A percentile compares a stretch with the other conserved stretches of the same genome.
phyloP scores from a whole-genome alignment of 2,329 filamentous ascomycete genomes.

The Cladobotryum mycophilum region DNA sequence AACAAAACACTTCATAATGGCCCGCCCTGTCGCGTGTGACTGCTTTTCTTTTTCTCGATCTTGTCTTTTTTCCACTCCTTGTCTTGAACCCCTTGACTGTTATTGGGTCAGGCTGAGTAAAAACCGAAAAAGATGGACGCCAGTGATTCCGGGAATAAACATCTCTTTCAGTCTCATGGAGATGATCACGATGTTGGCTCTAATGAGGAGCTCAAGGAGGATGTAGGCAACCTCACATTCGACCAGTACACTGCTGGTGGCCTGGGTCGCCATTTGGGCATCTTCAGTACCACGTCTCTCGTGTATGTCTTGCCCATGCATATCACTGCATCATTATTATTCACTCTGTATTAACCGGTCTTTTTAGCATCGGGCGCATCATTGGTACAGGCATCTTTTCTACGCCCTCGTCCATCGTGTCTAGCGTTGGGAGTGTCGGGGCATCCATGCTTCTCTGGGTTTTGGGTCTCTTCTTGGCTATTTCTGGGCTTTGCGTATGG shows the following conservation, averaged over 20 bases:
- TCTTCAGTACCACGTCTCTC: slow-evolving; percentile 17
- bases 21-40: too few relatives aligned
- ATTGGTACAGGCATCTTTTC: slow-evolving; percentile 19
- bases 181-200: background rate
- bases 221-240: slow-evolving; percentile 14
- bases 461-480: slow-evolving; percentile 14
- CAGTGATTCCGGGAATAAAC: background rate
- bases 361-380: slow-evolving; percentile 15
- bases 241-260: slow-evolving; percentile 17
- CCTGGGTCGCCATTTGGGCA: slow-evolving; percentile 16
- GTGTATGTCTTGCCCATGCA: slow-evolving; percentile 9
- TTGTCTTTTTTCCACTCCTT: too few relatives aligned
- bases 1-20: too few relatives aligned
- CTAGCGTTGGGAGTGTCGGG: slow-evolving; percentile 16
- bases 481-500: slow-evolving; percentile 13
- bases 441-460: slow-evolving; percentile 17
- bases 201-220: slow-evolving; percentile 9
- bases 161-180: background rate
- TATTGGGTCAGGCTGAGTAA: too few relatives aligned
- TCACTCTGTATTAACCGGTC: too few relatives aligned
- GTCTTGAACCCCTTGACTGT: too few relatives aligned
- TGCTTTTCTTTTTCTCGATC: too few relatives aligned
- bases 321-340: too few relatives aligned
- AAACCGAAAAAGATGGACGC: too few relatives aligned
- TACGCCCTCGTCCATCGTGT: slow-evolving; percentile 16